Evolutionary conservation across 805 yeast species (phyloP).

Genomic region (Saccharomyces mikatae): DNA sequence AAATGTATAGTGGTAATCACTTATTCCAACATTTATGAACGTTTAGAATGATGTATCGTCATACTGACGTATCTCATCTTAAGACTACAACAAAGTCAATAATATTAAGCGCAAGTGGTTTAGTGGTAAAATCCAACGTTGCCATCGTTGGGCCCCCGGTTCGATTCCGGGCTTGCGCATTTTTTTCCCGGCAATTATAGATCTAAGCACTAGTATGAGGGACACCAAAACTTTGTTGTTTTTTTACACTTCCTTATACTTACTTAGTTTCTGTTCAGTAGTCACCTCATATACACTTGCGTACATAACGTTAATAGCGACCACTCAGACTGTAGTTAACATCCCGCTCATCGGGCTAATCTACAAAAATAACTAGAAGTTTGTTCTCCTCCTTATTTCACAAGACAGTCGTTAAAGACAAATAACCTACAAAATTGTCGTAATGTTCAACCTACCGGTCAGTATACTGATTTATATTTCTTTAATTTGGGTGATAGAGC

Average conservation of each 20-base stretch:
- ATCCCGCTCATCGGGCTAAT: neutral
- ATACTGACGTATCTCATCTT: neutral
- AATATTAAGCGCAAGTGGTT: neutral
- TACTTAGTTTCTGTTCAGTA: neutral
- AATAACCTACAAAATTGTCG: neutral
- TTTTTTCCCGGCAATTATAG: too few species aligned
- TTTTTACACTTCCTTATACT: too few species aligned
- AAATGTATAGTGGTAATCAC: too few species aligned
- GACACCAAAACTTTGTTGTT: too few species aligned
- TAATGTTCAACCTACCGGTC: neutral
- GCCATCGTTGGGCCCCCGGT: constrained; percentile 14
- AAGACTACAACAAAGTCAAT: neutral
- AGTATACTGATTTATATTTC: neutral
- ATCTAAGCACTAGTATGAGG: too few species aligned
- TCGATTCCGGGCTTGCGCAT: constrained; percentile 13
- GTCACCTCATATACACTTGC: too few species aligned
- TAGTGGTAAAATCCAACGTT: neutral
- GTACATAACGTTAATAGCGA: neutral
- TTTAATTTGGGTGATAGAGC: neutral
- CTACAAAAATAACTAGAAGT: neutral
- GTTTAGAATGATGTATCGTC: neutral
- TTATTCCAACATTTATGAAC: too few species aligned
- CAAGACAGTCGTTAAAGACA: neutral
- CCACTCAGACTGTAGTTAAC: neutral
- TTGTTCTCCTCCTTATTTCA: neutral